Conservation (phyloP, 2,329 filamentous ascomycete genomes). For the Xylaria sp. region DNA sequence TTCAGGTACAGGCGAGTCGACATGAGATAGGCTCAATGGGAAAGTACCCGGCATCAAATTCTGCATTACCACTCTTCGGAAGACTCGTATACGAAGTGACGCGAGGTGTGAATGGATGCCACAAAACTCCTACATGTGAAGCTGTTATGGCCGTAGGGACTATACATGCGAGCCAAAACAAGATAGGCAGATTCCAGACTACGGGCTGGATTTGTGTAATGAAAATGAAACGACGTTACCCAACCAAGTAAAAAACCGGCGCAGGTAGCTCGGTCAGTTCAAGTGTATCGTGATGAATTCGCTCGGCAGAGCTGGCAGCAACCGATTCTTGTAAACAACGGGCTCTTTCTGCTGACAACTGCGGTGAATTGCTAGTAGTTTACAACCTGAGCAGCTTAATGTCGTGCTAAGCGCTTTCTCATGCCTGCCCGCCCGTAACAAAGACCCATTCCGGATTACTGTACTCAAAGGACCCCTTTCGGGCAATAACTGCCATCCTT, state of each 20-base stretch:
- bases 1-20: conserved; percentile 57
- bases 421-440: not conserved
- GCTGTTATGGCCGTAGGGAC: conserved; percentile 32
- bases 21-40: conserved; percentile 53
- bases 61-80: conserved; percentile 35
- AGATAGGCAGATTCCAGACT: conserved; percentile 36
- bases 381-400: not conserved
- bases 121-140: conserved; percentile 31
- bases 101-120: conserved; percentile 38
- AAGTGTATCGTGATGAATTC: not conserved
- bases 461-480: not conserved
- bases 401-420: not conserved
- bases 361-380: not conserved
- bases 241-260: conserved; percentile 5
- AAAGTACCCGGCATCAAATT: conserved; percentile 52
- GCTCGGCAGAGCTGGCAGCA: not conserved
- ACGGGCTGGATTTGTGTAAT: conserved; percentile 35
- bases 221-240: conserved; percentile 35
- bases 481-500: not conserved
- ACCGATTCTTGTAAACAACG: not conserved
- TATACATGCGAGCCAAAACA: conserved; percentile 24
- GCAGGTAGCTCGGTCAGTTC: not conserved
- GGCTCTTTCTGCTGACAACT: not conserved
- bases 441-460: conserved; percentile 4
- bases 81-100: conserved; percentile 34